phyloP scores from a whole-genome alignment of 768 basidiomycete genomes.

The Tulasnella sp. region DNA sequence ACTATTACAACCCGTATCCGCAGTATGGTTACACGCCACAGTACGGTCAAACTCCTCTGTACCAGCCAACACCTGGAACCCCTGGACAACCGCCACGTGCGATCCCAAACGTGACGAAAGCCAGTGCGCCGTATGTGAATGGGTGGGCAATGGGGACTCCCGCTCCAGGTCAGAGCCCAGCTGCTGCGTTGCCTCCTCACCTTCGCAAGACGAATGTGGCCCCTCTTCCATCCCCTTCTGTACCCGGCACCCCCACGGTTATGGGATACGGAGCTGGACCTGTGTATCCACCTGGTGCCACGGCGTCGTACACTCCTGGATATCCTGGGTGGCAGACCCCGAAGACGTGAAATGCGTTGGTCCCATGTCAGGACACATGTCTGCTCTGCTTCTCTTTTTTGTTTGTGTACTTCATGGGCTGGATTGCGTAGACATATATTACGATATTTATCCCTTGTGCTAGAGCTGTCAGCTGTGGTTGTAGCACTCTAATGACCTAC shows the following conservation, averaged over 20 bases:
- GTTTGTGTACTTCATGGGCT: neutral
- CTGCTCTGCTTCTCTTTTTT: neutral
- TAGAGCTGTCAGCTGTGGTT: too few relatives aligned
- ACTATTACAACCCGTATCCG: neutral
- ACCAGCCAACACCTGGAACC: conserved; percentile 1
- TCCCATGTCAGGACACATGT: neutral
- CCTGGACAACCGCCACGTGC: neutral
- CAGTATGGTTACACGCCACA: neutral
- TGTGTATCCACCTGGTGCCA: neutral
- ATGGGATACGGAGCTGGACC: conserved; percentile 3
- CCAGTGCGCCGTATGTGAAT: neutral
- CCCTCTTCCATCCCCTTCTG: too few relatives aligned
- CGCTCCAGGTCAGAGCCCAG: neutral
- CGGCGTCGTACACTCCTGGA: neutral
- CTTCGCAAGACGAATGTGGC: conserved; percentile 5
- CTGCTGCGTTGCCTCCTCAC: conserved; percentile 11
- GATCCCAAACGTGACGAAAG: conserved; percentile 12
- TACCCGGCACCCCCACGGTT: conserved; percentile 4
- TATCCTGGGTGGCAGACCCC: conserved; percentile 9
- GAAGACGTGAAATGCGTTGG: neutral
- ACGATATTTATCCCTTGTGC: conserved; percentile 8
- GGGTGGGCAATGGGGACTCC: neutral
- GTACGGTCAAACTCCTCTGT: neutral
- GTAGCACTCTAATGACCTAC: too few relatives aligned
- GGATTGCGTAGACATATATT: conserved; percentile 6